A percentile compares a stretch with the other conserved stretches of the same genome.
These are phyloP conservation scores for Pythium monospermum DNA, from an alignment of 352 stramenopile species.

Conservation along the genomic window DNA sequence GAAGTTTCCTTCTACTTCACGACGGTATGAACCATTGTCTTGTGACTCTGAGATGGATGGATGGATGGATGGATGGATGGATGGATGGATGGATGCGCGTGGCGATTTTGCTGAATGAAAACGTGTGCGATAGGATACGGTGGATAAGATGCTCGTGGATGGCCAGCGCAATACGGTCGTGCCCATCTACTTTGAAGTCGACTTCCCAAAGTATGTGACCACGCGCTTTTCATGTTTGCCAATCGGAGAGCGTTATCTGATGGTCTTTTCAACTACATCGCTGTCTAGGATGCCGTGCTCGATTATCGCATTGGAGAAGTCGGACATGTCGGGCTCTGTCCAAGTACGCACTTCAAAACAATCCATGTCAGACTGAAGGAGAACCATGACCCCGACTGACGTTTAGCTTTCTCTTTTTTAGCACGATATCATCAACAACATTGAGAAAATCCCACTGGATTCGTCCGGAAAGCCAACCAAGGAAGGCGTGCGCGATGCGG, in stretches of 20 bases:
- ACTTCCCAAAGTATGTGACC: slow-evolving; percentile 52
- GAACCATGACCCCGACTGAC: background rate
- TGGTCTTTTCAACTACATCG: too few relatives aligned
- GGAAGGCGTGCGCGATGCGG: slow-evolving; percentile 45
- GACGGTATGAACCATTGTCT: slow-evolving; percentile 25
- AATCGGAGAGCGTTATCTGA: too few relatives aligned
- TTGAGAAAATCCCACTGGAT: slow-evolving; percentile 71
- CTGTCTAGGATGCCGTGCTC: slow-evolving; percentile 77
- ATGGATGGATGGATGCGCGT: too few relatives aligned
- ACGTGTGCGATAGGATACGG: slow-evolving; percentile 47
- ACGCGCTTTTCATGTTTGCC: too few relatives aligned
- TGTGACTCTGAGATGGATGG: too few relatives aligned
- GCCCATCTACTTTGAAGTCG: slow-evolving; percentile 75
- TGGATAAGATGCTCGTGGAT: slow-evolving; percentile 85
- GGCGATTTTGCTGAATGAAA: too few relatives aligned
- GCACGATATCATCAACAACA: slow-evolving; percentile 76
- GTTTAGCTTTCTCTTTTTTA: slow-evolving; percentile 14
- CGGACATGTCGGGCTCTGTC: slow-evolving; percentile 58
- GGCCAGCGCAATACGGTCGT: slow-evolving; percentile 62
- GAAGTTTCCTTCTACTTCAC: slow-evolving; percentile 76
- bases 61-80: too few relatives aligned
- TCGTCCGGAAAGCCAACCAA: slow-evolving; percentile 34
- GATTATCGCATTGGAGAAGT: slow-evolving; percentile 64
- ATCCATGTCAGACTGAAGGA: background rate
- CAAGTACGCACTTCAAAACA: slow-evolving; percentile 38